Conservation (phyloP, 2,329 filamentous ascomycete species). For the Penicillium janthinellum region DNA sequence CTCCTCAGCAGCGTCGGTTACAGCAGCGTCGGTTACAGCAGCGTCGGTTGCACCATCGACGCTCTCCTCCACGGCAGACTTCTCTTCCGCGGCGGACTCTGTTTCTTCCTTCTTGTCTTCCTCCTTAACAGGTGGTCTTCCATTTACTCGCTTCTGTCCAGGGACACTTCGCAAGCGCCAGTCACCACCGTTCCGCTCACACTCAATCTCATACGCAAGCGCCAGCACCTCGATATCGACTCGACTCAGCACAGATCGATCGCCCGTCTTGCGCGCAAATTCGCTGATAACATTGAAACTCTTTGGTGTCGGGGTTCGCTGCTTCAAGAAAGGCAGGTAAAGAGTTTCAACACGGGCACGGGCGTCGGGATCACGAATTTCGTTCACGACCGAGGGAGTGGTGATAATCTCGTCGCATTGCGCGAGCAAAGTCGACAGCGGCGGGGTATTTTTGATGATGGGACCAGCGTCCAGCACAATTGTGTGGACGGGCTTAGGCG, state of each 20-base stretch:
- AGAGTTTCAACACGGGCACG: conserved; percentile 79
- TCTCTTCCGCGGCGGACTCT: conserved; percentile 1
- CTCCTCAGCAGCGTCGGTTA: conserved; percentile 32
- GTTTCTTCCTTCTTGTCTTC: conserved; percentile 34
- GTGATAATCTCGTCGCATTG: conserved; percentile 79
- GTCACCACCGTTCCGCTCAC: conserved; percentile 84
- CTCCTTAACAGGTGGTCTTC: conserved; percentile 59
- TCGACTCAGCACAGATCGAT: conserved; percentile 81
- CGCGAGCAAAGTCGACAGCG: conserved; percentile 76
- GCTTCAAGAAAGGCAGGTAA: conserved; percentile 78
- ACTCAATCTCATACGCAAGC: conserved; percentile 90
- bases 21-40: conserved; percentile 25
- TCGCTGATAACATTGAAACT: conserved; percentile 79
- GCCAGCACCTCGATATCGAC: conserved; percentile 89
- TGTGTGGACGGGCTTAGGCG: conserved; percentile 71
- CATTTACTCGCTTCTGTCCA: conserved; percentile 76
- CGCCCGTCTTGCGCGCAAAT: conserved; percentile 87
- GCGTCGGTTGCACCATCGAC: conserved; percentile 32
- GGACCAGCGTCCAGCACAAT: conserved; percentile 89
- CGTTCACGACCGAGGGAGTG: conserved; percentile 79
- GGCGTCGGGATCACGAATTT: conserved; percentile 84
- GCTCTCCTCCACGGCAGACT: conserved; percentile 29
- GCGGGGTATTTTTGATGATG: conserved; percentile 88
- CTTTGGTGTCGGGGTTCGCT: conserved; percentile 71
- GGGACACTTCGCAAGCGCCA: conserved; percentile 80